Conservation (phyloP, 106 monocot species). For the Dendrobium chrysotoxum region DNA sequence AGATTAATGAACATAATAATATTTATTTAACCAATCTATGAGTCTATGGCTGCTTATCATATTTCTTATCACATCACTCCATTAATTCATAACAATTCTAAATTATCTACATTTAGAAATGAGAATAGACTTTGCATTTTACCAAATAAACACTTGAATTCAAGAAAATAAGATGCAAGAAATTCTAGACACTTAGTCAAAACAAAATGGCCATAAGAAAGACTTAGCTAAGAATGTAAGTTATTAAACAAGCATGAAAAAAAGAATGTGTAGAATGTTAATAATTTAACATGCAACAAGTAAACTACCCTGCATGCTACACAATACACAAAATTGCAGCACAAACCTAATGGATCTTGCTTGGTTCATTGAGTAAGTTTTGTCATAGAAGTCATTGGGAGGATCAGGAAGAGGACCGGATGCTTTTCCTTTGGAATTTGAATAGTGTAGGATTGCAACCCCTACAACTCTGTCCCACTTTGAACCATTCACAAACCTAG, state of each 20-base stretch:
- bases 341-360: constrained; percentile 34
- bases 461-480: constrained; percentile 60
- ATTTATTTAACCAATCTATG: neutral
- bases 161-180: neutral
- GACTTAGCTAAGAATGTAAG: neutral
- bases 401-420: constrained; percentile 35
- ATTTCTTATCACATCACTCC: neutral
- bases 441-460: constrained; percentile 63
- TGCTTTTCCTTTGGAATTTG: constrained; percentile 55
- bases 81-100: neutral
- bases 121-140: neutral
- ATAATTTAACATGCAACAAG: neutral
- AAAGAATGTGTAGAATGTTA: neutral
- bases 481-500: constrained; percentile 67
- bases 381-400: constrained; percentile 34
- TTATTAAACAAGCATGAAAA: neutral
- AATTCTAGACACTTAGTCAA: neutral
- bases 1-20: neutral
- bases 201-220: neutral
- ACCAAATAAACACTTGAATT: neutral
- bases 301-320: neutral
- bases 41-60: neutral
- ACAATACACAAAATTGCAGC: neutral
- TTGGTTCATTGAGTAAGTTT: constrained; percentile 37
- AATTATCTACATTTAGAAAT: neutral